Percentiles rank a stretch among this genome's conserved stretches.
These are phyloP conservation scores for Dendrocalamus latiflorus DNA, from an alignment of 202 grass and related monocot genomes.

Conservation along the genomic window DNA sequence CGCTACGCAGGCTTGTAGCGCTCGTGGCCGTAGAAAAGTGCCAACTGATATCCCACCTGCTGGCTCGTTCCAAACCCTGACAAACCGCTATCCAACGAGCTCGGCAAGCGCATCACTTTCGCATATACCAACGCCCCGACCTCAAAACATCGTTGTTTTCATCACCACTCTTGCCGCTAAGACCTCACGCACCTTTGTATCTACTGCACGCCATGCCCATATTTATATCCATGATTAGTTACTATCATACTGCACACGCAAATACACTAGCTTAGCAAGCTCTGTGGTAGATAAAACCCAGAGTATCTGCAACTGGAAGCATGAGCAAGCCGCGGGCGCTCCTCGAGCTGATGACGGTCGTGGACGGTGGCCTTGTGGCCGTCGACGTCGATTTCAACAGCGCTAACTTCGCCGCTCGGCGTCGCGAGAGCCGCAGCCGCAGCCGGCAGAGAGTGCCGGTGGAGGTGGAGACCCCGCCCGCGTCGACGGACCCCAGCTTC, in stretches of 20 bases:
- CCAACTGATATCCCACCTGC: neutral
- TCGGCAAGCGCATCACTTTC: neutral
- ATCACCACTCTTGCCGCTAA: constrained; percentile 38
- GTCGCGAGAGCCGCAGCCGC: neutral
- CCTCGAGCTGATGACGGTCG: constrained; percentile 26
- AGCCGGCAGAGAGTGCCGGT: neutral
- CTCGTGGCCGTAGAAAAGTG: neutral
- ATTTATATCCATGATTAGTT: neutral
- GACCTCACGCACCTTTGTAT: constrained; percentile 2
- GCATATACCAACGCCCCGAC: neutral
- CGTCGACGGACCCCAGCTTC: constrained; percentile 24
- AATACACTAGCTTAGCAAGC: neutral
- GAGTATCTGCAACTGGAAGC: neutral
- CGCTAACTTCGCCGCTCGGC: neutral
- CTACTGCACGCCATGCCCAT: neutral
- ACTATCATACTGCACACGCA: neutral
- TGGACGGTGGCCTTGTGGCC: constrained; percentile 12
- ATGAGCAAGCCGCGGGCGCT: constrained; percentile 34
- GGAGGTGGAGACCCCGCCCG: neutral
- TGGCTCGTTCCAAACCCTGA: neutral
- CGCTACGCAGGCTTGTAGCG: neutral
- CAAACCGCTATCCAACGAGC: too few relatives aligned
- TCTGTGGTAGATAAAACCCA: neutral
- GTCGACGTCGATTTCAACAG: neutral
- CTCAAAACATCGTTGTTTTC: constrained; percentile 14